Evolutionary conservation across 345 rosid genomes (phyloP), one percentile per base, ranked within the genome.

Genomic region (Gossypium herbaceum): DNA sequence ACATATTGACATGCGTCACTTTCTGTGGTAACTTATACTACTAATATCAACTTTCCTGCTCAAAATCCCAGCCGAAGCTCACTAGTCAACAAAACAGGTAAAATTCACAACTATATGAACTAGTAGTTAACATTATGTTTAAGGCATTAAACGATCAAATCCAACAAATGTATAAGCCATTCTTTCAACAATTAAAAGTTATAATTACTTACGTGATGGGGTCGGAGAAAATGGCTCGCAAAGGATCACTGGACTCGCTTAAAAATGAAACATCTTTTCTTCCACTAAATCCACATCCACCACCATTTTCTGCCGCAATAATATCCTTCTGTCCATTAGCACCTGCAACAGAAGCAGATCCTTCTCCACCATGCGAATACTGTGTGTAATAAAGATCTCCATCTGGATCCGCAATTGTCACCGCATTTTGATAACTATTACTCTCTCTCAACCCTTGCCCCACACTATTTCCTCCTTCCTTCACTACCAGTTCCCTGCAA

Each of bases 221-320:
- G 77, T 93, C 95, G 5, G 97, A 90, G 47, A 92, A 84, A 79
- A 89, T 89, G 71, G 86, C 74, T 80, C 89, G 86, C 72, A 94
- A 79, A 22, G 96, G 84, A 58, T 90, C 97, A 73, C 94, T 88
- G 1, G 93, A 87, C 73, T 84, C 88, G 57, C 59, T 77, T 5
- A 87, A 78, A 75, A 79, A 83, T 2, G 80, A 76, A 73, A 70
- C 81, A 68, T 90, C 95, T 85, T 88, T 90, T 76, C 93, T 87
- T 45, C 98, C 97, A 27, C 89, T 89, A 75, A 86, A 88, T 57
- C 93, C 91, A 73, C 91, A 70, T 29, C 73, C 88, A 19, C 84
- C 88, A 72, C 91, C 83, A 79, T 86, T 82, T 58, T 82, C 89
- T 34, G 41, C 41, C 59, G 71, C 80, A 78, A 41, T 78, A 72